Evolutionary conservation across 352 stramenopile genomes (phyloP).

Genomic region (Phytophthora sojae): DNA sequence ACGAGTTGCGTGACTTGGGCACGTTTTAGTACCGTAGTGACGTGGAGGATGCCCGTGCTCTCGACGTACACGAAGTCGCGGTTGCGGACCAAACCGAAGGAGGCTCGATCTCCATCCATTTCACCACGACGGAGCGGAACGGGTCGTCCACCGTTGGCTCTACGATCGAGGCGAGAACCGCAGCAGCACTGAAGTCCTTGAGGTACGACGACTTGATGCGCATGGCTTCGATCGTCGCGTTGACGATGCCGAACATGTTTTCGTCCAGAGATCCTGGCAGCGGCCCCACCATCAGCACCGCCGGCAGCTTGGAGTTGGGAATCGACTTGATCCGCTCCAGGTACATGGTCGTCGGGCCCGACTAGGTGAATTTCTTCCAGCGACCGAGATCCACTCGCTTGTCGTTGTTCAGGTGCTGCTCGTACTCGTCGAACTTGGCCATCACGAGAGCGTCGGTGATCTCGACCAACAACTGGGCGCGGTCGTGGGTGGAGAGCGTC

Average conservation of each 20-base stretch:
- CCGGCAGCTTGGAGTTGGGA: slow-evolving; percentile 19
- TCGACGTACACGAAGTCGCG: slow-evolving; percentile 37
- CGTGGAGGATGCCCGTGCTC: slow-evolving; percentile 18
- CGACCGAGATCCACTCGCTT: slow-evolving; percentile 24
- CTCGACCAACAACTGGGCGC: slow-evolving; percentile 5
- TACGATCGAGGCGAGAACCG: slow-evolving; percentile 44
- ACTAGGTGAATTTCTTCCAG: slow-evolving; percentile 21
- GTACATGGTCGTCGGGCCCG: slow-evolving; percentile 3
- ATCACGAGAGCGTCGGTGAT: slow-evolving; percentile 24
- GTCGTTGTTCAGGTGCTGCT: slow-evolving; percentile 31
- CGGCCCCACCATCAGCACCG: slow-evolving; percentile 34
- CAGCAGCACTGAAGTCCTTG: slow-evolving; percentile 43
- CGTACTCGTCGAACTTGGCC: slow-evolving; percentile 34
- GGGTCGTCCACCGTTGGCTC: slow-evolving; percentile 48
- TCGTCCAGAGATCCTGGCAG: slow-evolving; percentile 40
- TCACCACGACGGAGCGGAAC: slow-evolving; percentile 42
- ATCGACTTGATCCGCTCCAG: slow-evolving; percentile 14
- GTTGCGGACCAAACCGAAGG: slow-evolving; percentile 13
- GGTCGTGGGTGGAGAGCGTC: slow-evolving; percentile 9
- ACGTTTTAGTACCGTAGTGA: no score
- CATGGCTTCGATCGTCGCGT: slow-evolving; percentile 33
- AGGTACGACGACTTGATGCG: slow-evolving; percentile 31
- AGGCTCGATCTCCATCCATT: slow-evolving; percentile 42
- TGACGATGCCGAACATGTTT: slow-evolving; percentile 50
- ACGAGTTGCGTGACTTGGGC: no score